Base-by-base conservation (phyloP, 2,329 filamentous ascomycete species). In the Cytospora schulzeri region DNA sequence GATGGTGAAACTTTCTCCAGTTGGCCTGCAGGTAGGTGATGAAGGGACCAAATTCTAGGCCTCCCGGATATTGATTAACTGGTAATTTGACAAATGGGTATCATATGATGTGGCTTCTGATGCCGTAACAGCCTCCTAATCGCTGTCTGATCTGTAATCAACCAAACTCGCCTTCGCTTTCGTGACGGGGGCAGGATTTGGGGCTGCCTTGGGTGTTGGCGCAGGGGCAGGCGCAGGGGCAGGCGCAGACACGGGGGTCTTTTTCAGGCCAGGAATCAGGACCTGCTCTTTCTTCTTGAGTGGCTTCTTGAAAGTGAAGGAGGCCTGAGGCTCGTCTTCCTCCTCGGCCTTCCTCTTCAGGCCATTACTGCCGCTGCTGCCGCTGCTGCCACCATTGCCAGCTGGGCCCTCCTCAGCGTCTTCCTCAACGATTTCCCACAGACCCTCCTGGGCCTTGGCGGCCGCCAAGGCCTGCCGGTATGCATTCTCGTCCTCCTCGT, bases 201-300 rank as follows among this genome's bases (percentile, higher is more conserved):
- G 45, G 14, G 45, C 45, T 12, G 22, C 45, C 45, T 48, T 48
- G 3, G n/a, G 45, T 3, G 45, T 48, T 24, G 45, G 45, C 45
- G n/a, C 45, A 24, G 41, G 41, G 7, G 19, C 7, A n/a, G 41
- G 41, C 19, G 41, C 45, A 31, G 29, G 9, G 29, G 29, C 29
- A 31, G 29, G 9, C 4, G 29, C 29, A 48, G 45, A 22, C 8
- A 55, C 54, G 9, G 83, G 80, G 77, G 93, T 94, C 82, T 92
- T 95, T 81, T 97, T 97, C 71, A 97, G 93, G 1, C 93, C 93
- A 57, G 97, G 76, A 26, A 88, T 80, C 17, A 89, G 88, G 0
- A 87, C 81, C 64, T 90, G 85, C 77, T 95, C 96, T 80, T 97
- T 98, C 79, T 92, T 90, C 79, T 96, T 97, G 57, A 89, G 83